Base-by-base conservation (phyloP, 1,284 basidiomycete species). In the Vanrija sp. region DNA sequence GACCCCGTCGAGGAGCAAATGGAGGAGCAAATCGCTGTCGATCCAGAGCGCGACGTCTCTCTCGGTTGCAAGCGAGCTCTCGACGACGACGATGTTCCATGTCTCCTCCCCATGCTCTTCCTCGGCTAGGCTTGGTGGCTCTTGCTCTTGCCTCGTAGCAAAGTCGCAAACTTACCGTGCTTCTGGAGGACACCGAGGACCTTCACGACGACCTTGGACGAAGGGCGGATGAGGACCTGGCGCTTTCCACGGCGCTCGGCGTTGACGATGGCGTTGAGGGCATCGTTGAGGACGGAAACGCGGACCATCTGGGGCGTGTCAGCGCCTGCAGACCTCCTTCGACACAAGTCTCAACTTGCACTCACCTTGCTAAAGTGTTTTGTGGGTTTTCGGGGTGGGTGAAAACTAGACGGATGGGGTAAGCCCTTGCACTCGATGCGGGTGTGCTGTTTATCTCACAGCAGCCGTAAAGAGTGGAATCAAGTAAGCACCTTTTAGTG, bases 161-260 rank as follows among this genome's bases (percentile, higher is more conserved):
- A n/a, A 42, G 15, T 25, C n/a, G 19, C 21, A 23, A 23, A 82
- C 91, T 82, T 68, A 90, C 93, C 93, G 80, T 96, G 93, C 69
- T 91, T 88, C 80, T 97, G 94, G 91, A 97, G 95, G 73, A 97
- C 93, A 67, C 85, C 87, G 67, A 97, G 82, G 81, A 95, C 94
- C 79, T 95, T 95, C 70, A 97, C 86, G 67, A 96, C 85, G 78
- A 97, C 93, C 82, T 97, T 97, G 65, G 91, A 94, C 19, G 89
- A 91, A 61, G 93, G 93, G 56, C 93, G 86, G 79, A 97, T 85
- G 67, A 97, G 86, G 64, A 97, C 93, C 82, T 97, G 93, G 71
- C 91, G 90, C 84, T 97, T 97, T 76, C 93, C 94, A 75, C 91
- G 89, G 77, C 91, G 89, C 83, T 97, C 94, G 73, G 94, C 93